Conservation (phyloP, 257 asterid species). For the Nicotiana paniculata region DNA sequence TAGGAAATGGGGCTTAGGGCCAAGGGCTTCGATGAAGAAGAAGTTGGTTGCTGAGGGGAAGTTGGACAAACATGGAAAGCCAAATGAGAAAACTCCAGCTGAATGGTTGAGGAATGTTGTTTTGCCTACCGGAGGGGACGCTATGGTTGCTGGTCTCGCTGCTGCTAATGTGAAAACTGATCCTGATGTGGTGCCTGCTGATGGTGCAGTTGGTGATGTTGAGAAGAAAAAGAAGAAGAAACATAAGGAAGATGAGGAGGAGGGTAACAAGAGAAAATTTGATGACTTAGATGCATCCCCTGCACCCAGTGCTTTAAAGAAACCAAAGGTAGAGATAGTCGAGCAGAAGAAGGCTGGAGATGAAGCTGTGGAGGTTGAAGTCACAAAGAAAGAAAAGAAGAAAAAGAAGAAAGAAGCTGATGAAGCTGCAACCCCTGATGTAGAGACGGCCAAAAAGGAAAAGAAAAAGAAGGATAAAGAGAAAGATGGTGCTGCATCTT, state of each 20-base stretch:
- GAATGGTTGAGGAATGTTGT: constrained; percentile 86
- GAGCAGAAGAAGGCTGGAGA: constrained; percentile 17
- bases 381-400: constrained; percentile 41
- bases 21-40: constrained; percentile 86
- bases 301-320: constrained; percentile 48
- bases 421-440: constrained; percentile 25
- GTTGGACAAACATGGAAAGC: constrained; percentile 84
- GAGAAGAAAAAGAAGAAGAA: constrained; percentile 56
- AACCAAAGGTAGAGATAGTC: constrained; percentile 32
- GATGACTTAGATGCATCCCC: constrained; percentile 46
- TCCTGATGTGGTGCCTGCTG: constrained; percentile 10
- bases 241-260: constrained; percentile 34
- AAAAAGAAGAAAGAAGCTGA: constrained; percentile 43
- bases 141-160: constrained; percentile 62
- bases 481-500: constrained; percentile 24
- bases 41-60: constrained; percentile 86
- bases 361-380: constrained; percentile 10
- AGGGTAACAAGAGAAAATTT: constrained; percentile 51
- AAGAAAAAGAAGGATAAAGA: constrained; percentile 35
- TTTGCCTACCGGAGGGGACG: constrained; percentile 72
- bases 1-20: constrained; percentile 97
- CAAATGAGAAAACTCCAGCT: constrained; percentile 56
- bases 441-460: constrained; percentile 29
- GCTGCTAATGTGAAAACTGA: constrained; percentile 34
- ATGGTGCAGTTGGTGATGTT: constrained; percentile 26